Evolutionary conservation across 1,139 yeast species (phyloP).

Genomic region (Wickerhamiella infanticola): DNA sequence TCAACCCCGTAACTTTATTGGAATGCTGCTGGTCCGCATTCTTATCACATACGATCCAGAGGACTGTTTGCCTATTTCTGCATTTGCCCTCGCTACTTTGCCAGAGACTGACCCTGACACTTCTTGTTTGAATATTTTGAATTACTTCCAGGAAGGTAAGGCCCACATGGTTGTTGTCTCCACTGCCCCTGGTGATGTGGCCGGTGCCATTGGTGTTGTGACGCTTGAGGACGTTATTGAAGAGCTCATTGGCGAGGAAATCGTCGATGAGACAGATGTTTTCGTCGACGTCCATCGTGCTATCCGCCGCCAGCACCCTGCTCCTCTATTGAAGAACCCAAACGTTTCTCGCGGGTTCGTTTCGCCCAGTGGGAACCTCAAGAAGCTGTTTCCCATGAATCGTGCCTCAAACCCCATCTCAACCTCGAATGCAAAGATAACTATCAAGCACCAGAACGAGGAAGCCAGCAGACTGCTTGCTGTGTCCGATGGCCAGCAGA

Average conservation of each 20-base stretch:
- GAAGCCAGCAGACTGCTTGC: background rate
- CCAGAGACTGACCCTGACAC: slow-evolving; percentile 91
- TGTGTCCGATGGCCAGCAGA: background rate
- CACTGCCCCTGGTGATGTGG: slow-evolving; percentile 70
- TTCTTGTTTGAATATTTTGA: slow-evolving; percentile 81
- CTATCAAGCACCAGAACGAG: slow-evolving; percentile 21
- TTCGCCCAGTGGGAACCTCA: slow-evolving; percentile 2
- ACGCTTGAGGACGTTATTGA: slow-evolving; percentile 95
- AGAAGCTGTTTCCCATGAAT: slow-evolving; percentile 33
- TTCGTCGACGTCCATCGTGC: slow-evolving; percentile 81
- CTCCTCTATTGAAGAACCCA: slow-evolving; percentile 56
- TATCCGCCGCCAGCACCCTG: slow-evolving; percentile 60
- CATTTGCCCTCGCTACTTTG: slow-evolving; percentile 87
- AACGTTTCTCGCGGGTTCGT: slow-evolving; percentile 3
- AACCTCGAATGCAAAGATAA: slow-evolving; percentile 42
- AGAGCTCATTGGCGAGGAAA: slow-evolving; percentile 94
- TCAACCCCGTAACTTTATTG: slow-evolving; percentile 82
- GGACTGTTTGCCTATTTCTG: slow-evolving; percentile 81
- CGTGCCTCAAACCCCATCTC: slow-evolving; percentile 71
- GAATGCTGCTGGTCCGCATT: slow-evolving; percentile 86
- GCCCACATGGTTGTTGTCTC: slow-evolving; percentile 94
- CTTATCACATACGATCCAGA: slow-evolving; percentile 94
- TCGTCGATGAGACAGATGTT: slow-evolving; percentile 94
- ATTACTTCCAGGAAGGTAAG: slow-evolving; percentile 95
- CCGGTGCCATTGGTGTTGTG: slow-evolving; percentile 80